Conservation (phyloP, 371 early-diverging fungal species). For the Choanephora cucurbitarum region DNA sequence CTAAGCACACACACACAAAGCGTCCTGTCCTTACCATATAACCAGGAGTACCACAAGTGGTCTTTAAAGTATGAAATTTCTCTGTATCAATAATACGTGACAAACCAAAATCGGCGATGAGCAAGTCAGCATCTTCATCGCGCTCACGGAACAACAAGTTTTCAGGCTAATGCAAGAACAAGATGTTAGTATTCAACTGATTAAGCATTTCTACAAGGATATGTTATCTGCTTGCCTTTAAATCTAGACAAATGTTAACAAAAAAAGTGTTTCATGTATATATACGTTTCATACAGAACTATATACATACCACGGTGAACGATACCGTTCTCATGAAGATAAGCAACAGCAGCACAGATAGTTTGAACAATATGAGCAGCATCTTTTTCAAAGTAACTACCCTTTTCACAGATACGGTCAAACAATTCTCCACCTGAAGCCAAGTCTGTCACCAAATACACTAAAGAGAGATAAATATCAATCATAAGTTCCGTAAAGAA, state of each 20-base stretch:
- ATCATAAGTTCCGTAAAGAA: neutral
- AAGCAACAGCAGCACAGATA: constrained; percentile 76
- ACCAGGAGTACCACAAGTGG: constrained; percentile 87
- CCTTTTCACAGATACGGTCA: constrained; percentile 82
- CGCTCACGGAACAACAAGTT: constrained; percentile 81
- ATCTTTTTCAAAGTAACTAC: constrained; percentile 83
- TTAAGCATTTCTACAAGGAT: constrained; percentile 2
- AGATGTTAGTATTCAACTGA: too few relatives aligned
- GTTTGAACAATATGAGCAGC: constrained; percentile 82
- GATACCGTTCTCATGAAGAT: constrained; percentile 83
- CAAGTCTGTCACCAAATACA: constrained; percentile 90
- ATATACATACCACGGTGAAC: constrained; percentile 79
- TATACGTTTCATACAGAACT: too few relatives aligned
- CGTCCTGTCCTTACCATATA: constrained; percentile 80
- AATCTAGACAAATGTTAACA: constrained; percentile 27
- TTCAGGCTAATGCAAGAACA: constrained; percentile 72
- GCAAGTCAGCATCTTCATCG: constrained; percentile 69
- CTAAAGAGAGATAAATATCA: constrained; percentile 27
- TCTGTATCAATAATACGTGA: constrained; percentile 81
- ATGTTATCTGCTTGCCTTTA: constrained; percentile 39
- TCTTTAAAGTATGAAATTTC: constrained; percentile 73
- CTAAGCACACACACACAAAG: too few relatives aligned
- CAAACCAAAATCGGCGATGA: constrained; percentile 92
- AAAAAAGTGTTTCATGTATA: too few relatives aligned
- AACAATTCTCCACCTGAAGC: constrained; percentile 92